A percentile compares a stretch with the other conserved stretches of the same genome.
These are phyloP conservation scores for Dispira parvispora DNA, from an alignment of 192 early-diverging fungal genomes.

Conservation along the genomic window DNA sequence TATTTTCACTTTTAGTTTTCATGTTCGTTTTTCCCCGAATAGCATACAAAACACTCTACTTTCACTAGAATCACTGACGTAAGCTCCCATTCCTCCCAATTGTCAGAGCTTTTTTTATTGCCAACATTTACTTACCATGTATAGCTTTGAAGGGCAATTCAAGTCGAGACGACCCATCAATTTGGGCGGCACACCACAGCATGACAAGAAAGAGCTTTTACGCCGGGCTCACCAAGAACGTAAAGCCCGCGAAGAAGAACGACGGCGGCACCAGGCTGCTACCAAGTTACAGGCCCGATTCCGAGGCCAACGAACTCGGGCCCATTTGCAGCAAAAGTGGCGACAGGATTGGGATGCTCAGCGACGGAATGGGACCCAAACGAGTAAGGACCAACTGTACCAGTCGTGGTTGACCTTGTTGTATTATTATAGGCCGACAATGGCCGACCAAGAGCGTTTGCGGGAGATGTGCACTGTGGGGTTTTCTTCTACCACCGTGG, in stretches of 20 bases:
- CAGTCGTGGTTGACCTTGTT: neutral
- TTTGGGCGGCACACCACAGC: slow-evolving; percentile 54
- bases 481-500: no score
- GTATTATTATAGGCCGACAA: neutral
- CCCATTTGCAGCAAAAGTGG: slow-evolving; percentile 15
- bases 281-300: slow-evolving; percentile 42
- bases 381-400: neutral
- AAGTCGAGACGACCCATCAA: slow-evolving; percentile 61
- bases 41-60: no score
- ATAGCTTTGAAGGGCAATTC: slow-evolving; percentile 68
- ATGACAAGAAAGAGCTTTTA: slow-evolving; percentile 51
- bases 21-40: no score
- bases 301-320: slow-evolving; percentile 13
- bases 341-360: slow-evolving; percentile 15
- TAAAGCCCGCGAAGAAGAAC: slow-evolving; percentile 48
- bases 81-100: no score
- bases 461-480: no score
- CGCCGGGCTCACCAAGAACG: slow-evolving; percentile 55
- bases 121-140: slow-evolving; percentile 18
- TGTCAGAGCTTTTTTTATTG: neutral
- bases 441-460: neutral
- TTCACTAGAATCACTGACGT: no score
- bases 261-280: slow-evolving; percentile 35
- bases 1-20: no score
- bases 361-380: neutral